A percentile compares a stretch with the other conserved stretches of the same genome.
These are phyloP conservation scores for Epichloe brachyelytri DNA, from an alignment of 2,329 filamentous ascomycete genomes.

Conservation along the genomic window DNA sequence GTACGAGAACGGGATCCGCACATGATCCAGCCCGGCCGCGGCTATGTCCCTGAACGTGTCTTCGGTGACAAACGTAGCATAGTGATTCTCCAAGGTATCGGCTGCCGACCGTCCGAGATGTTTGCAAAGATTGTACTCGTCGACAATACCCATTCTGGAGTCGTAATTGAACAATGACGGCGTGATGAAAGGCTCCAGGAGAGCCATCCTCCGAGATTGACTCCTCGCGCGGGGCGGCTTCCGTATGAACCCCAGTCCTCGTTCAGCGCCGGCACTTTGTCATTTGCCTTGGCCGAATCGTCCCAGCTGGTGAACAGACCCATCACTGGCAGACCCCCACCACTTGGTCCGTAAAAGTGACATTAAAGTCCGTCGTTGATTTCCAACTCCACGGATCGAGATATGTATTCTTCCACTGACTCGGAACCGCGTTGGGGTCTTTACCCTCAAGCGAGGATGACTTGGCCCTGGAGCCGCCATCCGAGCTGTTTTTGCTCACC, in stretches of 20 bases:
- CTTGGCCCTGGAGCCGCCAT: constrained; percentile 14
- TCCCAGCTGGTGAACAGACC: constrained; percentile 78
- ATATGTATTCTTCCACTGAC: constrained; percentile 57
- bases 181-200: constrained; percentile 91
- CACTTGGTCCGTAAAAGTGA: constrained; percentile 77
- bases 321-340: constrained; percentile 88
- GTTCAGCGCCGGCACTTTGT: constrained; percentile 65
- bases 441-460: constrained; percentile 33
- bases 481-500: constrained; percentile 46
- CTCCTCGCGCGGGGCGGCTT: constrained; percentile 67
- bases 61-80: constrained; percentile 77
- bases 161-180: constrained; percentile 76
- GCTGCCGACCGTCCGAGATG: constrained; percentile 55
- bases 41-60: constrained; percentile 74
- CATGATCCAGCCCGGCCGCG: constrained; percentile 82
- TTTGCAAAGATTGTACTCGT: constrained; percentile 71
- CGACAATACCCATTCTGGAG: constrained; percentile 52
- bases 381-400: constrained; percentile 89
- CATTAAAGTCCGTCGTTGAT: constrained; percentile 81
- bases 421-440: constrained; percentile 45
- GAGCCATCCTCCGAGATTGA: constrained; percentile 91
- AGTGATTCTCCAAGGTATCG: constrained; percentile 75
- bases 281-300: constrained; percentile 66
- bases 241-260: constrained; percentile 66
- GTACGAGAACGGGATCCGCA: constrained; percentile 92